Percentiles rank a stretch among this genome's conserved stretches.
Evolutionary conservation across 1,139 yeast genomes (phyloP).

Genomic region (Casaregolazyma suthepensis): DNA sequence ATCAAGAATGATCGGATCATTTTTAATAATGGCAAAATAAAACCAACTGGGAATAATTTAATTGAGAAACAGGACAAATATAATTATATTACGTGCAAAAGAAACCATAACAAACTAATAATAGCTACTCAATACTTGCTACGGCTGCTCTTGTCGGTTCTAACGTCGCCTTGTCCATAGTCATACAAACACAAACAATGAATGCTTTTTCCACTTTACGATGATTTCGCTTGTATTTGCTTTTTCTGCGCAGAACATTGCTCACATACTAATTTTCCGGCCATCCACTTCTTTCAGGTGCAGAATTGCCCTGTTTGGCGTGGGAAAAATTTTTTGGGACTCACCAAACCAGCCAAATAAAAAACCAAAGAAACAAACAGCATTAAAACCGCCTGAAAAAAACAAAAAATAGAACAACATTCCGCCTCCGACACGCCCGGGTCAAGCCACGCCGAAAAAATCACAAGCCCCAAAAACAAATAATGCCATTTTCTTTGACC

Average conservation of each 20-base stretch:
- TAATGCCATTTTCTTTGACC: constrained; percentile 4
- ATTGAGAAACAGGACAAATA: not conserved
- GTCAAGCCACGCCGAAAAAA: not conserved
- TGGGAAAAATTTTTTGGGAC: not conserved
- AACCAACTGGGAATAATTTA: too few relatives aligned
- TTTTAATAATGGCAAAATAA: too few relatives aligned
- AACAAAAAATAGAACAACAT: not conserved
- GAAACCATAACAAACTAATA: not conserved
- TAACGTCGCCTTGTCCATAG: not conserved
- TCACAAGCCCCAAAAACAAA: not conserved
- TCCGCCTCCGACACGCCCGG: not conserved
- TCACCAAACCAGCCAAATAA: not conserved
- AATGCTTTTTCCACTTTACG: not conserved
- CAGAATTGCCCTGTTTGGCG: not conserved
- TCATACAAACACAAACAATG: not conserved
- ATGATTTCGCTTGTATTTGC: not conserved
- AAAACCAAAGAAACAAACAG: not conserved
- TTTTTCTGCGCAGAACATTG: not conserved
- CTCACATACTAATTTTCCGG: not conserved
- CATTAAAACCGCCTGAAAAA: not conserved
- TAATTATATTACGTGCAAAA: too few relatives aligned
- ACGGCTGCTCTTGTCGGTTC: too few relatives aligned
- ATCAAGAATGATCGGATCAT: not conserved
- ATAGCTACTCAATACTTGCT: not conserved
- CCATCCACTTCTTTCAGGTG: not conserved